A percentile compares a stretch with the other conserved stretches of the same genome.
These are phyloP conservation scores for Umbelopsis sp. DNA, from an alignment of 371 early-diverging fungal genomes.

Conservation along the genomic window DNA sequence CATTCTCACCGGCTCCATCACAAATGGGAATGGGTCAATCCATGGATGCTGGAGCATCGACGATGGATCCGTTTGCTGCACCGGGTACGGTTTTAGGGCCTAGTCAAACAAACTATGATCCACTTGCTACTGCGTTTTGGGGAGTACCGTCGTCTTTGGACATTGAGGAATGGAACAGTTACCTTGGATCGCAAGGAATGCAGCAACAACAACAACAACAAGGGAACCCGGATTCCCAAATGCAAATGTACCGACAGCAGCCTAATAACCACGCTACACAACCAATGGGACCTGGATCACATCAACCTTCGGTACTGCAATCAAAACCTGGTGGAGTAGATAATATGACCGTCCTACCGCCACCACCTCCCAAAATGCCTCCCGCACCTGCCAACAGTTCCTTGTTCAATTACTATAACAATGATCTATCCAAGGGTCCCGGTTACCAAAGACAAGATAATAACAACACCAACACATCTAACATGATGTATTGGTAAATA, in stretches of 20 bases:
- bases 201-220: background rate
- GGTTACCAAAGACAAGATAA: constrained; percentile 10
- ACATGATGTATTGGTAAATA: constrained; percentile 11
- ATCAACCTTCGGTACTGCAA: background rate
- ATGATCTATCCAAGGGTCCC: background rate
- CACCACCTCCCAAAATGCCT: background rate
- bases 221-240: background rate
- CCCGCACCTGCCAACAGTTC: background rate
- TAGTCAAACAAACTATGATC: constrained; percentile 31
- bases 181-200: constrained; percentile 20
- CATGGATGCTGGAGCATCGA: constrained; percentile 21
- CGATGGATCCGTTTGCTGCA: constrained; percentile 37
- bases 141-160: constrained; percentile 35
- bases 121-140: constrained; percentile 33
- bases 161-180: constrained; percentile 36
- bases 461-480: background rate
- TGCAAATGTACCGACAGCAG: background rate
- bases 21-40: constrained; percentile 13
- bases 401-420: constrained; percentile 4
- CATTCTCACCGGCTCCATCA: constrained; percentile 18
- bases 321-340: background rate
- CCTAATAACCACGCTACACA: background rate
- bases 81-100: constrained; percentile 34
- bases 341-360: background rate
- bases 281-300: background rate